Evolutionary conservation across 176 grass and related monocot genomes (phyloP).

Genomic region (Tillandsia fasciculata): DNA sequence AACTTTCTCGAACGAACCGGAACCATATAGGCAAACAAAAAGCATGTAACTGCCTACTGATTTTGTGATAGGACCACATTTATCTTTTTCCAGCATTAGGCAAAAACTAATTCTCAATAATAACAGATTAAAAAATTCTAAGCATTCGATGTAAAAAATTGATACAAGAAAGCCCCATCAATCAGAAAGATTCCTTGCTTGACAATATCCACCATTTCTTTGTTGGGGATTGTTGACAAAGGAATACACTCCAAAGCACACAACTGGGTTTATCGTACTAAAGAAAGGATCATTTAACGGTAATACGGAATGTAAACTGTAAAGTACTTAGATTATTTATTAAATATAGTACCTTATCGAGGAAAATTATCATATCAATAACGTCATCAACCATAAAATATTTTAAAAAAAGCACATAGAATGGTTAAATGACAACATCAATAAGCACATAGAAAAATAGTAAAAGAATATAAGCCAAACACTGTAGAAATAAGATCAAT

Average conservation of each 20-base stretch:
- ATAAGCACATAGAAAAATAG: no score
- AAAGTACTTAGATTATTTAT: not conserved
- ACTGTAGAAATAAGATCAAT: not conserved
- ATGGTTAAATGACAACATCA: not conserved
- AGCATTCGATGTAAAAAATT: not conserved
- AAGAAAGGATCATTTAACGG: no score
- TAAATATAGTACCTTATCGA: not conserved
- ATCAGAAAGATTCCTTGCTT: not conserved
- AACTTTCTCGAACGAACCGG: no score
- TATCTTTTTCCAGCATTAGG: no score
- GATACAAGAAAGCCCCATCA: not conserved
- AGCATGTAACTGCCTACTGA: no score
- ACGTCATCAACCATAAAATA: not conserved
- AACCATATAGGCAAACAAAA: no score
- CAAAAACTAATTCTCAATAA: no score
- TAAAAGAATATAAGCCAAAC: not conserved
- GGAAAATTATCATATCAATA: not conserved
- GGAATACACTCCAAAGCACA: no score
- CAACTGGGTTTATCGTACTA: no score
- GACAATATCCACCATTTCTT: not conserved
- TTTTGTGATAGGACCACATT: no score
- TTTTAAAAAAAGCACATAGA: not conserved
- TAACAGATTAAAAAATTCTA: no score
- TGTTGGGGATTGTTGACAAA: not conserved
- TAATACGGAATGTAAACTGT: not conserved